A percentile compares a stretch with the other conserved stretches of the same genome.
These are phyloP conservation scores for Neofusicoccum parvum DNA, from an alignment of 2,329 filamentous ascomycete species.

Conservation along the genomic window DNA sequence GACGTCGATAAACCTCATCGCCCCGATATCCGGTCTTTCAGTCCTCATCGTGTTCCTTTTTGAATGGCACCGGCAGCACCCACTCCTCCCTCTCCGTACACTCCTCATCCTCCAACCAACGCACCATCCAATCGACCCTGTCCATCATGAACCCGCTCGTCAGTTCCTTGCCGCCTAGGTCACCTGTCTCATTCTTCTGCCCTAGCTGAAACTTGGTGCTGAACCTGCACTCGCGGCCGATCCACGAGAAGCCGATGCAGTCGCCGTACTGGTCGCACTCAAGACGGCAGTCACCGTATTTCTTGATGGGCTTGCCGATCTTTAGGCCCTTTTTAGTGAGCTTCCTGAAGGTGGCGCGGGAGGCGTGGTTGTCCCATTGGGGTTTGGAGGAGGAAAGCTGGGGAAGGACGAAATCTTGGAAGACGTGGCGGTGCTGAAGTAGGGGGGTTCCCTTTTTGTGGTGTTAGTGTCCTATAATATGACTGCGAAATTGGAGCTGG, in stretches of 20 bases:
- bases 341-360: not conserved
- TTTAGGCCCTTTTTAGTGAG: conserved; percentile 5
- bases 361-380: conserved; percentile 40
- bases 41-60: not conserved
- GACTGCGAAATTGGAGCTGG: no score
- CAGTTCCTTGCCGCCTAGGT: not conserved
- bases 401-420: conserved; percentile 35
- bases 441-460: conserved; percentile 32
- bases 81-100: not conserved
- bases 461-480: not conserved
- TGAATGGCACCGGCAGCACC: not conserved
- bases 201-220: conserved; percentile 2
- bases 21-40: no score
- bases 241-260: conserved; percentile 40
- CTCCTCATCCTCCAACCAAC: conserved; percentile 9
- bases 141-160: conserved; percentile 19
- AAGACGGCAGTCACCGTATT: conserved; percentile 34
- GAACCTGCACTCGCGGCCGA: not conserved
- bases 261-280: conserved; percentile 36
- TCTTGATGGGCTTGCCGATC: conserved; percentile 1
- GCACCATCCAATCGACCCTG: conserved; percentile 14
- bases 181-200: not conserved
- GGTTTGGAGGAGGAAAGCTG: conserved; percentile 30
- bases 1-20: no score
- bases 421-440: conserved; percentile 40